Evolutionary conservation across 106 monocot species (phyloP), one percentile per base, ranked within the genome.

Genomic region (Dactylorhiza incarnata): DNA sequence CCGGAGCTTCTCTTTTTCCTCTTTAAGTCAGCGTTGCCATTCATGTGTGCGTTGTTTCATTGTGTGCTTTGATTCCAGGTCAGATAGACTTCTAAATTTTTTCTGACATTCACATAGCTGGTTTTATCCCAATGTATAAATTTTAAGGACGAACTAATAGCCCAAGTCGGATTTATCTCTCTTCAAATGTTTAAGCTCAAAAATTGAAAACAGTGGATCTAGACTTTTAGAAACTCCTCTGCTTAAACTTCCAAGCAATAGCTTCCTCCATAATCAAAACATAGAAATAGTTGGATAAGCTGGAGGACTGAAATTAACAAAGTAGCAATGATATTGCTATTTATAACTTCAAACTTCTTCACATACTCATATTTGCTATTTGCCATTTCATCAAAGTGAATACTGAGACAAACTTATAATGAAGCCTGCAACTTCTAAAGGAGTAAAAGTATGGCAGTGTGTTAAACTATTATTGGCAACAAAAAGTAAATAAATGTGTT

Each of bases 291-390:
- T 16, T 69, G 69, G 12, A 46, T 69, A 69, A 1, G n/a, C 17
- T 3, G 3, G 12, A 13, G 7, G 15, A 52, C 52, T 11, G 13
- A 46, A 46, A 69, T 69, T 45, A 46, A 45, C 17, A 16, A 43
- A 17, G 1, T 69, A 46, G 69, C 69, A 69, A 29, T 45, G 45
- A 69, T 24, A 69, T 51, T 87, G 89, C 73, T 52, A 58, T 93
- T 89, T 68, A 93, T 90, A 73, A 29, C 19, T 66, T 93, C 93
- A 61, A 86, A 89, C 44, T 78, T 73, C 87, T 88, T 90, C 75
- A 93, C 93, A 25, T 93, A 93, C 81, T 93, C 90, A 25, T 81
- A 93, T 45, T 87, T 84, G 81, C 86, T 90, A 59, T 93, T 93
- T 44, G 90, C 87, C 93, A 93, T 93, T 22, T 49, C 3, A 48